Conservation (phyloP, 176 grass and related monocot species). For the Thinopyrum elongatum region DNA sequence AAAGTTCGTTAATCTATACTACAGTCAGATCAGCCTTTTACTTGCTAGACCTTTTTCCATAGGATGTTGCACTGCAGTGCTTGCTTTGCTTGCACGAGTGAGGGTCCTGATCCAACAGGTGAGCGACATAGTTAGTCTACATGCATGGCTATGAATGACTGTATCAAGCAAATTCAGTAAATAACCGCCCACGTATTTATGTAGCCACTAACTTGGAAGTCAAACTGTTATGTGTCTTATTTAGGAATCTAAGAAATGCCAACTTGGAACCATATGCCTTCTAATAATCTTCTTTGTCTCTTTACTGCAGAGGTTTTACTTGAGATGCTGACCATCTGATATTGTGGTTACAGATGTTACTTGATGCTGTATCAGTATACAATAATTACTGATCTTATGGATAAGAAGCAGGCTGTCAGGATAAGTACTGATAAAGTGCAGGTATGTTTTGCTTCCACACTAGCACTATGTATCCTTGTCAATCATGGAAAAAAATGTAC, state of each 20-base stretch:
- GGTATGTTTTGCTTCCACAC: constrained; percentile 42
- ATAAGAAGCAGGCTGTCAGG: constrained; percentile 70
- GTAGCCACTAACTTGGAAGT: background rate
- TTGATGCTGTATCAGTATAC: constrained; percentile 69
- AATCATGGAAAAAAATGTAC: background rate
- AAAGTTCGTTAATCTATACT: constrained; percentile 47
- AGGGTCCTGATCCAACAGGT: constrained; percentile 83
- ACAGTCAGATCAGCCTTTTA: constrained; percentile 78
- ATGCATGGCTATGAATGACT: constrained; percentile 5
- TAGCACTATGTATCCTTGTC: background rate
- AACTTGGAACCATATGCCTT: constrained; percentile 19
- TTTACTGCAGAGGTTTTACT: constrained; percentile 15
- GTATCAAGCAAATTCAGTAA: constrained; percentile 2
- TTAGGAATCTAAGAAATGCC: background rate
- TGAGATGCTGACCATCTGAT: constrained; percentile 3
- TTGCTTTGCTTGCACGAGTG: constrained; percentile 75
- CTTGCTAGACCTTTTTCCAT: constrained; percentile 88
- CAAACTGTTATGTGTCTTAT: background rate
- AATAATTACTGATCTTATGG: constrained; percentile 74
- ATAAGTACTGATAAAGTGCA: constrained; percentile 63
- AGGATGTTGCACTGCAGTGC: constrained; percentile 51
- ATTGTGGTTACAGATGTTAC: constrained; percentile 55
- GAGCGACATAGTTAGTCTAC: constrained; percentile 25
- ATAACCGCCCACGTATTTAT: background rate
- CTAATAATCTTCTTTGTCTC: background rate